phyloP scores from a whole-genome alignment of 2,329 filamentous ascomycete genomes.

The Cytospora piceicola region DNA sequence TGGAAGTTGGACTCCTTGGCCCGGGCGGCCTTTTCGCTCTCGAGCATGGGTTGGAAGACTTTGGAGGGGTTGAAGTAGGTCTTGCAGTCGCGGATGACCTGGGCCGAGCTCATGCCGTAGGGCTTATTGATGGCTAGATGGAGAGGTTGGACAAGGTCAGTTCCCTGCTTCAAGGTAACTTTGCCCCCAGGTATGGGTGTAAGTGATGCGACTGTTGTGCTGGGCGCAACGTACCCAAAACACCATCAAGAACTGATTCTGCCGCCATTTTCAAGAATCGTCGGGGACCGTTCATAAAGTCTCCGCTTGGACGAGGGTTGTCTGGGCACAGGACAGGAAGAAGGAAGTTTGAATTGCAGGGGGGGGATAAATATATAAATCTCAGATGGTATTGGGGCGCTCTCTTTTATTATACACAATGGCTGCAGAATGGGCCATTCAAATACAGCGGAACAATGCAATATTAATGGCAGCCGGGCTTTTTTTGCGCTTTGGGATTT shows the following conservation, averaged over 20 bases:
- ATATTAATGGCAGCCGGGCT: conserved; percentile 10
- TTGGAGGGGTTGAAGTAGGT: conserved; percentile 78
- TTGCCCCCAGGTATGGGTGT: background rate
- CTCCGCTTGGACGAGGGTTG: background rate
- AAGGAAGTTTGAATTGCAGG: background rate
- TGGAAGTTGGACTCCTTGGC: conserved; percentile 61
- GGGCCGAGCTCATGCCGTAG: conserved; percentile 81
- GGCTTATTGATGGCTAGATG: conserved; percentile 88
- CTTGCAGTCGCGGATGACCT: conserved; percentile 88
- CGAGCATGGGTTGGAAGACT: conserved; percentile 78
- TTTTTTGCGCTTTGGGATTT: conserved; percentile 23
- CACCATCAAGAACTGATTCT: conserved; percentile 57
- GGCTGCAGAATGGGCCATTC: conserved; percentile 9
- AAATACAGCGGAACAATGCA: background rate
- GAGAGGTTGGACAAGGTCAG: background rate
- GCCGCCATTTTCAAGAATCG: conserved; percentile 54
- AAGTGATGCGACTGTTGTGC: background rate
- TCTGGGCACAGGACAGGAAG: background rate
- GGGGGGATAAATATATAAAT: background rate
- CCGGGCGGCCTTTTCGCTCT: conserved; percentile 61
- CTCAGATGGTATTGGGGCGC: background rate
- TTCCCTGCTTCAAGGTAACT: conserved; percentile 10
- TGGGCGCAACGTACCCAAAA: conserved; percentile 54
- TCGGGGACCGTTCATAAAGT: conserved; percentile 31
- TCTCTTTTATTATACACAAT: background rate